Base-by-base conservation (phyloP, 192 early-diverging fungal species). In the Allomyces arbusculus region DNA sequence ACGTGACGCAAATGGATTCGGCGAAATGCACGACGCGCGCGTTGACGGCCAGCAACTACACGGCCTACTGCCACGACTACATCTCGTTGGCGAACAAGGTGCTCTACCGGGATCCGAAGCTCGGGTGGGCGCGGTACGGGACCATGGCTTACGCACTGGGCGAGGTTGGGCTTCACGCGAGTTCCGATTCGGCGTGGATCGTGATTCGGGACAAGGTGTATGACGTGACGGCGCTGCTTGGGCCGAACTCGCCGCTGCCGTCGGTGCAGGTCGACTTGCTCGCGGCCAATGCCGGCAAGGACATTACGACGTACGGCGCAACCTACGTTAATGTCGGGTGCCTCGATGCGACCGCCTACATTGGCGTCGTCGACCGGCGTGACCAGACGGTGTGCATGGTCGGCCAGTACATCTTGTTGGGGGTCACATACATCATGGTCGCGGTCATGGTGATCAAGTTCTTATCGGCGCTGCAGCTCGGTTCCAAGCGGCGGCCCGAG, bases 361-460 rank as follows among this genome's bases (percentile, higher is more conserved):
- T 88, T 25, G 95, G 92, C 50, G 83, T 84, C 28, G 84, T 94
- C 5, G 95, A 97, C 72, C 69, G 76, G 65, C 88, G 95, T 62
- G 88, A 86, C 44, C 86, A 87, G 61, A 67, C 89, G 58, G 74
- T 76, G 68, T 87, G 89, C 81, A 74, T 89, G 61, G 84, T 89
- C 33, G 79, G 92, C 43, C 83, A 87, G 71, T 95, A 95, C 67
- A 79, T 97, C 67, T 71, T 95, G 62, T 76, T 91, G 63, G 83
- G 86, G 14, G 80, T 81, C 24, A 87, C 95, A 25, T 82, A 83
- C 65, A 76, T 93, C 45, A 79, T 97, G 71, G 90, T 90, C 10
- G 73, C 78, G 14, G 84, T 95, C 44, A 88, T 97, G 66, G 78
- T 89, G 28, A 85, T 97, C 77, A 95, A 95, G 78, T 97, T 97